Base-by-base conservation (phyloP, 2,329 filamentous ascomycete species). In the Graphilbum sp. region DNA sequence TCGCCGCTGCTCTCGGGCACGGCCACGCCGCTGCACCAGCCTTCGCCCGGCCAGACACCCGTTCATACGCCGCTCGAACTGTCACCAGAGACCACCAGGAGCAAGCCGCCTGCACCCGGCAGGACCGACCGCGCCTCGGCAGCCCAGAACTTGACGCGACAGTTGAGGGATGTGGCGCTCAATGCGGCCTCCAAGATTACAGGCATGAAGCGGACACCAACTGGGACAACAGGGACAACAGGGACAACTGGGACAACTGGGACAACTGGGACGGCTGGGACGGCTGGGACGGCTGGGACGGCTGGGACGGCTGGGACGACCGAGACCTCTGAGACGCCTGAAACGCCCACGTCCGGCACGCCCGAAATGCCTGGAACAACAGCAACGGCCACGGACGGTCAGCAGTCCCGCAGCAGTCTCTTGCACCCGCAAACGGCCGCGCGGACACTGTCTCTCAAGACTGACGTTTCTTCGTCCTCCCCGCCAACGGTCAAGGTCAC, bases 1-100 rank as follows among this genome's bases (percentile, higher is more conserved):
- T 76, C 77, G 19, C 72, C 76, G 5, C 53, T 75, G 17, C 57
- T 74, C 15, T 76, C 79, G 31, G 74, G 75, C 23, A 63, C 71
- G 16, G 65, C 68, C 17, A 86, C 84, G 2, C 83, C 86, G 23
- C 68, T 81, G 12, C 79, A 77, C 44, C 83, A 90, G 50, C 82
- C 83, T 2, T 81, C 77, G 3, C 82, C 85, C 2, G 81, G 81
- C 13, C 81, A 86, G 51, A 73, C 72, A 0, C 67, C 69, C 24
- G 60, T 66, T 19, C 67, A 70, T 38, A 70, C 66, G 18, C 72
- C 73, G 4, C 57, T 63, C 27, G 69, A 75, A 37, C 64, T 75
- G 40, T 57, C 61, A 23, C 72, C 70, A 1, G 68, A 73, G 38
- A 64, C 74, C 40, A 29, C 32, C 10, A 38, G 32, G 24, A 19